These are phyloP conservation scores for Iris pallida DNA, from an alignment of 116 monocot genomes.

Conservation along the genomic window DNA sequence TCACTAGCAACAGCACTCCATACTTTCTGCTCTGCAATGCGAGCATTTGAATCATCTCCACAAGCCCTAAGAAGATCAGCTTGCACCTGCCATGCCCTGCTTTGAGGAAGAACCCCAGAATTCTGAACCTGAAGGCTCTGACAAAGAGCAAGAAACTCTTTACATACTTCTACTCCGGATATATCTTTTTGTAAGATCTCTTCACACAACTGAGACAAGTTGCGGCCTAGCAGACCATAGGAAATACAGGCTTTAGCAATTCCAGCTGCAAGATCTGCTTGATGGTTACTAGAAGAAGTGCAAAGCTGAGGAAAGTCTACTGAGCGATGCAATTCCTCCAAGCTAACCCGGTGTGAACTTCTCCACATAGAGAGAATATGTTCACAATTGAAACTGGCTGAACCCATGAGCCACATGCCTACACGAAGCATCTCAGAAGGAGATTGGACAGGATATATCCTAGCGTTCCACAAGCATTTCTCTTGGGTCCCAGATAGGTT, in stretches of 20 bases:
- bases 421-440: constrained; percentile 57
- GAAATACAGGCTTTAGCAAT: constrained; percentile 71
- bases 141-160: constrained; percentile 56
- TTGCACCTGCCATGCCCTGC: constrained; percentile 83
- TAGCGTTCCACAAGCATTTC: constrained; percentile 83
- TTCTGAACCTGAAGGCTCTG: constrained; percentile 31
- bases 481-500: constrained; percentile 20
- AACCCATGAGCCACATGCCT: constrained; percentile 93
- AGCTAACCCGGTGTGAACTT: constrained; percentile 63
- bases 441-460: constrained; percentile 57
- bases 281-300: constrained; percentile 48
- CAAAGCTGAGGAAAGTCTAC: constrained; percentile 71
- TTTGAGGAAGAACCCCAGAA: constrained; percentile 56
- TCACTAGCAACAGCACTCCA: constrained; percentile 81
- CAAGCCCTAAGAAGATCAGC: constrained; percentile 87
- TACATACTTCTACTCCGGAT: constrained; percentile 53
- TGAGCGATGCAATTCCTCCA: constrained; percentile 80
- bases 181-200: constrained; percentile 66
- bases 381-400: constrained; percentile 12
- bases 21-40: constrained; percentile 48
- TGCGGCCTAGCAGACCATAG: constrained; percentile 73
- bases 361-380: constrained; percentile 59
- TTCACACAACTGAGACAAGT: constrained; percentile 70
- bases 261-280: constrained; percentile 72
- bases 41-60: constrained; percentile 64